Evolutionary conservation across 352 stramenopile genomes (phyloP).

Genomic region (Phytopythium ostracodes): DNA sequence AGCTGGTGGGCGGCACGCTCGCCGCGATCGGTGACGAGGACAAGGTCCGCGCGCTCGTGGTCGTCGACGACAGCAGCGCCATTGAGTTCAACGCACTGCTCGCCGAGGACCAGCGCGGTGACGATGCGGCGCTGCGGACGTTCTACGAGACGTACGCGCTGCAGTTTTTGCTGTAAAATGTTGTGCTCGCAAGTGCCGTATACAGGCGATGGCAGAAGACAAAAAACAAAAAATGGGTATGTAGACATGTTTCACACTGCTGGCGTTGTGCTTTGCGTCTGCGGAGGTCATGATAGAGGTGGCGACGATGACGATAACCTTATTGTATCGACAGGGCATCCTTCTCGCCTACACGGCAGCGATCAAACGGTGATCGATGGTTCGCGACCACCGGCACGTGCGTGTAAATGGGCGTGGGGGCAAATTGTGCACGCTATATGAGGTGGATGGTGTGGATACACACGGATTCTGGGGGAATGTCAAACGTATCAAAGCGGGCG

Average conservation of each 20-base stretch:
- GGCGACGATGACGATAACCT: no score
- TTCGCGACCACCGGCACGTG: no score
- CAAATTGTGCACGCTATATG: no score
- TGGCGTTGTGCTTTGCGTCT: not conserved
- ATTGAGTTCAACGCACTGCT: slow-evolving; percentile 41
- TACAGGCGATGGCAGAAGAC: not conserved
- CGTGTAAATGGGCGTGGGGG: no score
- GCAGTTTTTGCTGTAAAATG: slow-evolving; percentile 27
- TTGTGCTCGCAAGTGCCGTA: not conserved
- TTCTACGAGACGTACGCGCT: slow-evolving; percentile 45
- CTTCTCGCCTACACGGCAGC: no score
- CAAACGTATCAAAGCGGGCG: no score
- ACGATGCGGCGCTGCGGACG: slow-evolving; percentile 22
- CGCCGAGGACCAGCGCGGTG: slow-evolving; percentile 33
- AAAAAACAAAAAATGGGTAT: not conserved
- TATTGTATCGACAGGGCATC: no score
- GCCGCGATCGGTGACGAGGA: slow-evolving; percentile 34
- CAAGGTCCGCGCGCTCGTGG: slow-evolving; percentile 37
- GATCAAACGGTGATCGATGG: no score
- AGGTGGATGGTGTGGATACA: no score
- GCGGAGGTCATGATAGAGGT: not conserved
- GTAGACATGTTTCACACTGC: not conserved
- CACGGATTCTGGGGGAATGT: no score
- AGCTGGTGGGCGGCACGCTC: slow-evolving; percentile 52
- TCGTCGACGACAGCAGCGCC: slow-evolving; percentile 2